Evolutionary conservation across 768 basidiomycete species (phyloP), one percentile per base, ranked within the genome.

Genomic region (Saitozyma sp.): DNA sequence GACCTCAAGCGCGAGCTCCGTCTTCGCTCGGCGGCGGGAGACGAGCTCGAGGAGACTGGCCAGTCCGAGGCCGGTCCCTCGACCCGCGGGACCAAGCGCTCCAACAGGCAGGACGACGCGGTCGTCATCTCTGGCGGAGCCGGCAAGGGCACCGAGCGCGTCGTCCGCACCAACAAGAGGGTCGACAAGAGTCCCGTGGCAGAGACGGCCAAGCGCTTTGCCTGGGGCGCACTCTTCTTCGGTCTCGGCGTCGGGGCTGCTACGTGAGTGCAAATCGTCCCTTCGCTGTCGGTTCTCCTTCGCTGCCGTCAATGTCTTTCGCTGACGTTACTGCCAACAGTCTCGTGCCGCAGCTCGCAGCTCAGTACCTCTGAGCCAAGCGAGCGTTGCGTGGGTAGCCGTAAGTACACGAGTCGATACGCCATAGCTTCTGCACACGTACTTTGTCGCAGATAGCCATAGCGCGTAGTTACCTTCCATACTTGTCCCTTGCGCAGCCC

Each of bases 141-240:
- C 16, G 57, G 58, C 20, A 53, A 11, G 38, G 62, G 88, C 77
- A 71, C 80, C 1, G 85, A 83, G 51, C 84, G 87, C 66, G 80
- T 79, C 51, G 83, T 89, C 56, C 84, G 82, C 17, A 84, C 86
- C 39, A 92, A 92, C 75, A 84, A 84, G 52, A 84, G 91, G 51
- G 69, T 78, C 9, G 70, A 68, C 46, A 38, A 16, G 54, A 84
- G 85, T 77, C 74, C 82, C 52, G 56, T 17, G 74, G 87, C 65
- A 84, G 87, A 91, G 10, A 84, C 86, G 72, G 84, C 85, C 69
- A 89, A 88, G 79, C 86, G 87, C 42, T 82, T 88, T 58, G 89
- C 88, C 2, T 93, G 91, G 91, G 91, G 91, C 43, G 82, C 89
- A 17, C 83, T 89, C 43, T 88, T 89, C 17, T 94, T 95, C 79